Evolutionary conservation across 139 green algal species (phyloP).

Genomic region (Tetraselmis striata): DNA sequence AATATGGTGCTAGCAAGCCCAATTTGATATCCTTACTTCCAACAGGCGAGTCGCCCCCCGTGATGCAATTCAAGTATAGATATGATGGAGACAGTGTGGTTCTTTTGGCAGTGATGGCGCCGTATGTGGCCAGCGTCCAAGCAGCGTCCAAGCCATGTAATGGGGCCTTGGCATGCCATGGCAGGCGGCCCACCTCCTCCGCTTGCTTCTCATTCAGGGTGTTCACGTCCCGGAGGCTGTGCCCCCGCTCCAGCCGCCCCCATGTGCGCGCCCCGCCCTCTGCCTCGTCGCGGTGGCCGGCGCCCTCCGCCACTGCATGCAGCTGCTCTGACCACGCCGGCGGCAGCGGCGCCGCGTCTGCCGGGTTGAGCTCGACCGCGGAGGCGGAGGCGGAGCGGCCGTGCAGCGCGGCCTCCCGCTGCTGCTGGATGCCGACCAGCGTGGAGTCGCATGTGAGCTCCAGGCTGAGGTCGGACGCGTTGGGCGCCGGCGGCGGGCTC

Average conservation of each 20-base stretch:
- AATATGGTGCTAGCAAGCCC: too few species aligned
- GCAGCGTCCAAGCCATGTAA: too few species aligned
- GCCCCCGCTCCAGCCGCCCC: not conserved
- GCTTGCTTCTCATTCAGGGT: not conserved
- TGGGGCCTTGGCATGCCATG: too few species aligned
- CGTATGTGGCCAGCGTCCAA: too few species aligned
- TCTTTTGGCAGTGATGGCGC: too few species aligned
- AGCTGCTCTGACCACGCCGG: not conserved
- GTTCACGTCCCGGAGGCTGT: not conserved
- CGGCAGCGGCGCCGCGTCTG: not conserved
- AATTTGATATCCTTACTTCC: too few species aligned
- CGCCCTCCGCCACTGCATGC: too few species aligned
- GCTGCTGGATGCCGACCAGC: not conserved
- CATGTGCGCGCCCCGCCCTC: not conserved
- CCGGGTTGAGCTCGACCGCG: not conserved
- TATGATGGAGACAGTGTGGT: too few species aligned
- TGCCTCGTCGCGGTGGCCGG: too few species aligned
- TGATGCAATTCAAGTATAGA: too few species aligned
- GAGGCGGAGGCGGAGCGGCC: not conserved
- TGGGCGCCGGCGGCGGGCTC: not conserved
- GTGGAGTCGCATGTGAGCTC: not conserved
- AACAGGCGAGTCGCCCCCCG: too few species aligned
- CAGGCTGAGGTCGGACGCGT: not conserved
- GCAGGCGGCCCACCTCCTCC: not conserved
- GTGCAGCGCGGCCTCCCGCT: not conserved